A percentile compares a stretch with the other conserved stretches of the same genome.
phyloP scores from a whole-genome alignment of 2,329 filamentous ascomycete species.

The Tympanopsis confertula region DNA sequence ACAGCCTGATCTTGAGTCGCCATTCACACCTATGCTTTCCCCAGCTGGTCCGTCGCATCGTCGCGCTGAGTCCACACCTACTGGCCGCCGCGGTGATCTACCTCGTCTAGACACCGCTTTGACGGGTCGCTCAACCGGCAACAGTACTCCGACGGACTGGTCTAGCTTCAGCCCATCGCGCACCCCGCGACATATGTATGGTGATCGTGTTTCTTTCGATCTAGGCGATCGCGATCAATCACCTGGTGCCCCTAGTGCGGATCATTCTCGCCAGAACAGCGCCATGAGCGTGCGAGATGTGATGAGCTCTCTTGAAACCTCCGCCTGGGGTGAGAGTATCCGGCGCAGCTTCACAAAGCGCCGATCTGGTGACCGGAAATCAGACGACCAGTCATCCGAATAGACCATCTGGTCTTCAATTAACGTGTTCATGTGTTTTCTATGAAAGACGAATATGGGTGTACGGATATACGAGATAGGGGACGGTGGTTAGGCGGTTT shows the following conservation, averaged over 20 bases:
- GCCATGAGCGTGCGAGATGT: conserved; percentile 66
- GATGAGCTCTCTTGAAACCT: conserved; percentile 75
- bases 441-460: too few relatives aligned
- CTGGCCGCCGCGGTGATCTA: conserved; percentile 10
- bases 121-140: conserved; percentile 25
- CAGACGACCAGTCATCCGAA: not conserved
- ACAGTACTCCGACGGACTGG: conserved; percentile 25
- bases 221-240: not conserved
- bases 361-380: conserved; percentile 15
- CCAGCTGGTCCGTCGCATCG: not conserved
- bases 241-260: not conserved
- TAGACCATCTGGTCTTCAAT: not conserved
- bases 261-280: conserved; percentile 51
- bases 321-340: conserved; percentile 87
- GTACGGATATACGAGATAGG: too few relatives aligned
- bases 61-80: not conserved
- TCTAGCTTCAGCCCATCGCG: conserved; percentile 35
- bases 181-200: conserved; percentile 45
- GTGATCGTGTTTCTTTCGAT: too few relatives aligned
- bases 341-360: conserved; percentile 69
- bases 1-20: too few relatives aligned
- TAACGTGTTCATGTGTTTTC: not conserved
- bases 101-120: not conserved
- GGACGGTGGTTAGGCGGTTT: too few relatives aligned
- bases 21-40: not conserved